These are phyloP conservation scores for Backusella liffmaniae DNA, from an alignment of 192 early-diverging fungal species.

Conservation along the genomic window DNA sequence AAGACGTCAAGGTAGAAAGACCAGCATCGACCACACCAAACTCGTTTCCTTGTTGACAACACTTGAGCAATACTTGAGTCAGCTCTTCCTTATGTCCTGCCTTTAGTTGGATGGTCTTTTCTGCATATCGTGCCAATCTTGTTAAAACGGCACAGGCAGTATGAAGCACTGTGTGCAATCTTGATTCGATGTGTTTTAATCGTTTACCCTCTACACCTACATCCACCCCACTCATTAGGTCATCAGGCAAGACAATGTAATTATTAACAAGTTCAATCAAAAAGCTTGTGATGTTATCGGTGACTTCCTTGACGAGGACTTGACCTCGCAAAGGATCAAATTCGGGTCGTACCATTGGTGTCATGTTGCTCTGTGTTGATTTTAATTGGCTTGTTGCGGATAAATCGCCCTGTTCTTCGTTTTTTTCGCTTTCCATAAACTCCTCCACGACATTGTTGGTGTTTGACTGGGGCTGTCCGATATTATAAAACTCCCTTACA, in stretches of 20 bases:
- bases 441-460: not conserved
- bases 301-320: slow-evolving; percentile 19
- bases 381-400: not conserved
- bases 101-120: not conserved
- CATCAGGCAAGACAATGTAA: slow-evolving; percentile 13
- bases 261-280: slow-evolving; percentile 12
- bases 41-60: slow-evolving; percentile 32
- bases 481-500: slow-evolving; percentile 46
- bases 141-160: not conserved
- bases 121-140: not conserved
- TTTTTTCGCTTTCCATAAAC: not conserved
- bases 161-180: slow-evolving; percentile 8
- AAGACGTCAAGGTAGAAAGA: slow-evolving; percentile 41
- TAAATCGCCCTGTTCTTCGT: slow-evolving; percentile 23
- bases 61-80: slow-evolving; percentile 24
- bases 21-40: slow-evolving; percentile 52
- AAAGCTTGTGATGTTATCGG: slow-evolving; percentile 12
- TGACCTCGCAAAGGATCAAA: slow-evolving; percentile 21
- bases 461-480: not conserved
- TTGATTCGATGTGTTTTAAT: slow-evolving; percentile 12
- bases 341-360: not conserved
- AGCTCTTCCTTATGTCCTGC: not conserved
- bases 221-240: slow-evolving; percentile 13
- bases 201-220: slow-evolving; percentile 20
- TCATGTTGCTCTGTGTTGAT: not conserved